Evolutionary conservation across 768 basidiomycete genomes (phyloP).

Genomic region (Suillus tomentosus): DNA sequence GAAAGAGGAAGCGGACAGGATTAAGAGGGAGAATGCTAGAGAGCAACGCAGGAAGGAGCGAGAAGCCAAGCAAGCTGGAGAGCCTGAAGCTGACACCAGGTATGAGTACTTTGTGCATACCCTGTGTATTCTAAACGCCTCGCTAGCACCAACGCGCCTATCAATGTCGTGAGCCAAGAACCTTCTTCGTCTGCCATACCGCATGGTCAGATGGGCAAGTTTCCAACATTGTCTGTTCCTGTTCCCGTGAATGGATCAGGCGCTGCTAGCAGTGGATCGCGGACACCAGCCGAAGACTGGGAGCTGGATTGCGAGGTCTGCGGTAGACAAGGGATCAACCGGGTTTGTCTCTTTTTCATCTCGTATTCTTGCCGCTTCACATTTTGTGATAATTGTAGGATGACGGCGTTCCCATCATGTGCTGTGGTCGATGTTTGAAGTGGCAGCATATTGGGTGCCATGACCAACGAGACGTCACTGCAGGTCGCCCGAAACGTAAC

Average conservation of each 20-base stretch:
- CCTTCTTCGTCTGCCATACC: constrained; percentile 1
- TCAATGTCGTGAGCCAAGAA: constrained; percentile 9
- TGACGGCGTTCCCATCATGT: constrained; percentile 77
- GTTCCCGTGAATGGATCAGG: constrained; percentile 28
- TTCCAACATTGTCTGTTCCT: constrained; percentile 5
- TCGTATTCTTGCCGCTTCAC: constrained; percentile 11
- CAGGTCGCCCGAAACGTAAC: constrained; percentile 68
- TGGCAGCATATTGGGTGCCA: constrained; percentile 94
- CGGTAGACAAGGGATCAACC: constrained; percentile 66
- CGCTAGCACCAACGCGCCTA: constrained; percentile 17
- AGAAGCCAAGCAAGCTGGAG: constrained; percentile 30
- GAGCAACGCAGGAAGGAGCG: constrained; percentile 47
- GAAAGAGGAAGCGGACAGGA: constrained; percentile 57
- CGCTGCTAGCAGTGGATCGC: constrained; percentile 41
- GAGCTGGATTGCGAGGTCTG: constrained; percentile 90
- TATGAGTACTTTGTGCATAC: constrained; percentile 13
- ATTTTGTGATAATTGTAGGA: constrained; percentile 50
- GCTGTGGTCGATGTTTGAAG: constrained; percentile 76
- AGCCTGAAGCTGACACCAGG: constrained; percentile 16
- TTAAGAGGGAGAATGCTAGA: constrained; percentile 58
- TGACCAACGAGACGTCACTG: constrained; percentile 64
- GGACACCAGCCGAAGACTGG: constrained; percentile 71
- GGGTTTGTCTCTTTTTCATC: constrained; percentile 47
- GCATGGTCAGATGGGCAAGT: constrained; percentile 12
- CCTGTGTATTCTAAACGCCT: constrained; percentile 18